Evolutionary conservation across 495 filamentous ascomycete genomes (phyloP), one percentile per base, ranked within the genome.

Genomic region (Penicillium verhagenii): DNA sequence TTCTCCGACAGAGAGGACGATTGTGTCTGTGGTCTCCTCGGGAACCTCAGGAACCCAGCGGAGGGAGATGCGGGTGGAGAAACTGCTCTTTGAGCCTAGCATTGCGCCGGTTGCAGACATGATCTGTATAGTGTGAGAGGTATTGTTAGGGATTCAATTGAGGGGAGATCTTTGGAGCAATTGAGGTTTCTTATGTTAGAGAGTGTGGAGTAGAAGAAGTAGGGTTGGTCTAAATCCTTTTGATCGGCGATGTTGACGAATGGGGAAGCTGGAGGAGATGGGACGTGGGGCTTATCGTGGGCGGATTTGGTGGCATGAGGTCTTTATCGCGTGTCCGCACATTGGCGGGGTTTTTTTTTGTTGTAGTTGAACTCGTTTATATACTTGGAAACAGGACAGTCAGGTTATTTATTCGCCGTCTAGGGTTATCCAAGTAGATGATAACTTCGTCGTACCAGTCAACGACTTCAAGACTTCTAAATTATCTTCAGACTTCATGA

Each of bases 201-300:
- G 23, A 24, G 40, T 38, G 18, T 29, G 18, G 26, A 39, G 47
- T 26, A 35, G n/a, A 44, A 25, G 33, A n/a, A 43, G 46, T 23
- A 26, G 51, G 50, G 47, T 20, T n/a, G 11, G 38, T 14, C n/a
- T 25, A 10, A 9, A 16, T 9, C 14, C 43, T n/a, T n/a, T n/a
- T n/a, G 38, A 50, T 50, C 52, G 56, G 45, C 28, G 16, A 35
- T 48, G 16, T 37, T 0, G 52, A 54, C 56, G 33, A 54, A 59
- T 59, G 29, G 56, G 52, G 56, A 59, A 59, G 51, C 52, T 59
- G 39, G 28, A 59, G 37, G 56, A 59, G 51, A 59, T 38, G 29
- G 50, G 50, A 18, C 23, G 39, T 35, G 33, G 14, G 33, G 33
- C 33, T 35, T 35, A 35, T 35, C 33, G 33, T 35, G 33, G 14